Percentiles rank a stretch among this genome's conserved stretches.
phyloP scores from a whole-genome alignment of 495 filamentous ascomycete species.

The Aspergillus affinis region DNA sequence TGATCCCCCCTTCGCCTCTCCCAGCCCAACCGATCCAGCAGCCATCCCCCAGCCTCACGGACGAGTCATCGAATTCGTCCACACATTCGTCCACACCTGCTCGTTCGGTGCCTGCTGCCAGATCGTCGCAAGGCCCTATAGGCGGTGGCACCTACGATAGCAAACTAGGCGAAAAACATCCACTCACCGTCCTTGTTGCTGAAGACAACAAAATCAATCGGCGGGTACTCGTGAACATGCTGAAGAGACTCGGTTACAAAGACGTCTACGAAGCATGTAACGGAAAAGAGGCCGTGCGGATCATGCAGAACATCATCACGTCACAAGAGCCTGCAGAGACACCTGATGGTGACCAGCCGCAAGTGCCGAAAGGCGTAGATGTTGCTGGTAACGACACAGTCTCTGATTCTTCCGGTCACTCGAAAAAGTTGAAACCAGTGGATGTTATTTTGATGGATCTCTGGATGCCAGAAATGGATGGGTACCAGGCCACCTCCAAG shows the following conservation, averaged over 20 bases:
- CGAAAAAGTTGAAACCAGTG: constrained; percentile 45
- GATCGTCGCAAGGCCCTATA: constrained; percentile 20
- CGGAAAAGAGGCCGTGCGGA: constrained; percentile 68
- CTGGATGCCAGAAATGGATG: constrained; percentile 86
- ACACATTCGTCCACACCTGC: constrained; percentile 29
- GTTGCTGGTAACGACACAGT: constrained; percentile 10
- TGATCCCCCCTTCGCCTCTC: constrained; percentile 20
- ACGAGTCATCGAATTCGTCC: constrained; percentile 31
- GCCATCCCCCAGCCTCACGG: constrained; percentile 34
- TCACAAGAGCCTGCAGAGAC: constrained; percentile 20
- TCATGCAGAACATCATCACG: constrained; percentile 49
- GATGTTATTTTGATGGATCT: constrained; percentile 79
- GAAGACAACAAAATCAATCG: constrained; percentile 83
- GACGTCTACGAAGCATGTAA: constrained; percentile 69
- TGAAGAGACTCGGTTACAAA: constrained; percentile 67
- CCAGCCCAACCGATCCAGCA: constrained; percentile 26
- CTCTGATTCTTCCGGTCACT: constrained; percentile 16
- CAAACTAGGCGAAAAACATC: constrained; percentile 56
- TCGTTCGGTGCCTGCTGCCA: constrained; percentile 23
- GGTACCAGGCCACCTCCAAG: constrained; percentile 67
- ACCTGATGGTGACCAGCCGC: neutral
- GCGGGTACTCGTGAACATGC: constrained; percentile 68
- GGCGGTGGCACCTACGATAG: constrained; percentile 35
- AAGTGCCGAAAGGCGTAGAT: neutral
- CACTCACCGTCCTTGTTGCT: constrained; percentile 70